Evolutionary conservation across 2,329 filamentous ascomycete genomes (phyloP), one percentile per base, ranked within the genome.

Genomic region (Trichoderma gracile): DNA sequence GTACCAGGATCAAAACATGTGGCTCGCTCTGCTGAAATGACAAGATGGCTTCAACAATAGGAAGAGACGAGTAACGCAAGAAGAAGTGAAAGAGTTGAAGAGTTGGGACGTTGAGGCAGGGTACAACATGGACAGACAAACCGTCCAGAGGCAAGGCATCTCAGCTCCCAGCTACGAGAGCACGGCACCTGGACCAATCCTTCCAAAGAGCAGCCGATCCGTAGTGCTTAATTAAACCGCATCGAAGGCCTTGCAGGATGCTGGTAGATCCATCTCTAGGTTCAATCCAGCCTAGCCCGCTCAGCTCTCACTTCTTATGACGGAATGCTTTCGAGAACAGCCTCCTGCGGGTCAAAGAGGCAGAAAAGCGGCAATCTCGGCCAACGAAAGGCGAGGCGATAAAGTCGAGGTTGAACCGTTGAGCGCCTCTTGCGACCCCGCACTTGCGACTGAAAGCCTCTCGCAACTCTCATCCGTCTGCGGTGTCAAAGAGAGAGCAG

Each of bases 261-360:
- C 25, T 61, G 47, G 58, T 19, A 45, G 40, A 53, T 53, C 58
- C 58, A 33, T 53, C 47, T 61, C 58, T 61, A 53, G 58, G 38
- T 61, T 61, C 40, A 45, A 61, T 61, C 23, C 58, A 61, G 58
- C 58, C 47, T 52, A 61, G 58, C 38, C 42, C 47, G n/a, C 58
- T 61, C 58, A 53, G 58, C 58, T 49, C 47, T 61, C 58, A 53
- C 30, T 53, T 45, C 10, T 43, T 14, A 61, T 53, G 58, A 60
- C 57, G 57, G 30, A 60, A 60, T 60, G 54, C 19, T n/a, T 57
- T 27, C 42, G 46, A 60, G 46, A 61, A 45, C 47, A 61, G 47
- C 38, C 38, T 33, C 58, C 43, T 61, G 38, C 38, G 38, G 46
- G 58, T 53, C 58, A n/a, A 45, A 9, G 5, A 17, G 23, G 58